A percentile compares a stretch with the other conserved stretches of the same genome.
These are phyloP conservation scores for Aspergillus nidulans DNA, from an alignment of 495 filamentous ascomycete species.

Conservation along the genomic window DNA sequence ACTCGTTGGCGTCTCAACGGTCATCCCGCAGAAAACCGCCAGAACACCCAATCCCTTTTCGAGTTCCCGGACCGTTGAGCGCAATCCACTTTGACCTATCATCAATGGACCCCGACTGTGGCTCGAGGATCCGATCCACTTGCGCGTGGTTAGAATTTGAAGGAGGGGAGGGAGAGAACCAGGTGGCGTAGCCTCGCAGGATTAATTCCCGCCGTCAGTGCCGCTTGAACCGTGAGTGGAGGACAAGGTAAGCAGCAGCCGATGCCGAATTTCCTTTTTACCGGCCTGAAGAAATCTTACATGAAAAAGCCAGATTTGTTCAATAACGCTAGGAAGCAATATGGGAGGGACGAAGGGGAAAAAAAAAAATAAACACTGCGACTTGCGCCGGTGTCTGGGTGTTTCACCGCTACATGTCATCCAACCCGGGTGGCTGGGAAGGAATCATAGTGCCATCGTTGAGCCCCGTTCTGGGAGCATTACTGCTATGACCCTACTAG, in stretches of 20 bases:
- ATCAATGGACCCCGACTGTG: slow-evolving; percentile 6
- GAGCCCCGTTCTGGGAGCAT: neutral
- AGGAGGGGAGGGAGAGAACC: neutral
- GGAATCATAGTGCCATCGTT: neutral
- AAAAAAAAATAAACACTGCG: neutral
- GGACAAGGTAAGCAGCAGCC: neutral
- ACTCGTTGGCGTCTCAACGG: neutral
- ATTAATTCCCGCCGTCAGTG: slow-evolving; percentile 6
- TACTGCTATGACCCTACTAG: neutral
- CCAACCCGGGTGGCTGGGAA: slow-evolving; percentile 1
- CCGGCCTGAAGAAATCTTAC: neutral
- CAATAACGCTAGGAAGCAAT: neutral
- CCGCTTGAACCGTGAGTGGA: neutral
- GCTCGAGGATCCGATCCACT: slow-evolving; percentile 7
- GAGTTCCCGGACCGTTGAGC: slow-evolving; percentile 2
- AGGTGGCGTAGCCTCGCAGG: neutral
- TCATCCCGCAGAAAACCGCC: neutral
- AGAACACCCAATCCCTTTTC: neutral
- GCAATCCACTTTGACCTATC: slow-evolving; percentile 8
- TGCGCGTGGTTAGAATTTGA: slow-evolving; percentile 8
- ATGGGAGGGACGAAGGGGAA: neutral
- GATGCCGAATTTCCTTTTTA: neutral
- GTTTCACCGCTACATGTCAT: slow-evolving; percentile 7
- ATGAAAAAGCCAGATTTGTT: neutral
- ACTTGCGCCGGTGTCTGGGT: neutral